phyloP scores from a whole-genome alignment of 1,284 basidiomycete genomes.

The Vanrija humicola region DNA sequence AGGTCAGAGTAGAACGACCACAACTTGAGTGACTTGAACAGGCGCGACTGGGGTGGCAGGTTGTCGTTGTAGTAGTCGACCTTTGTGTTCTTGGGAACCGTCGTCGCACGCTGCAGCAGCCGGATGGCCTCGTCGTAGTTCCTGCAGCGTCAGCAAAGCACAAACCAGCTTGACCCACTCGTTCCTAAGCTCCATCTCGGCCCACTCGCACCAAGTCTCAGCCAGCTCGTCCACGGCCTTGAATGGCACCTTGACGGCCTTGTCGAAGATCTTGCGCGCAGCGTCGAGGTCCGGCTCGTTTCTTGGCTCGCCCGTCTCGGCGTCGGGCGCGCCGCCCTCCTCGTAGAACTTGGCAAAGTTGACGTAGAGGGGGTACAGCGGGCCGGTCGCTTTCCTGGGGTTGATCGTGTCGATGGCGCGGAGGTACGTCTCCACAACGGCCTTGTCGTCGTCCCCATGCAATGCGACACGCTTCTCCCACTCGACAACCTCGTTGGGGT shows the following conservation, averaged over 20 bases:
- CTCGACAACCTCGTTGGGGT: constrained; percentile 97
- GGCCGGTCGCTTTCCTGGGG: constrained; percentile 86
- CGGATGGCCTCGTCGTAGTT: constrained; percentile 93
- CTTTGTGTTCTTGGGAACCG: constrained; percentile 82
- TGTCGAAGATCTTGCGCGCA: constrained; percentile 88
- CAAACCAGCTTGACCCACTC: constrained; percentile 48
- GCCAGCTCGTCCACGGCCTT: constrained; percentile 96
- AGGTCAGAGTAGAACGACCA: constrained; percentile 99
- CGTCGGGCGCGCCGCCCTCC: constrained; percentile 68
- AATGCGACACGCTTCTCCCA: constrained; percentile 98
- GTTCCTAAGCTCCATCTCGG: constrained; percentile 94
- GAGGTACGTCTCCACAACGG: constrained; percentile 89
- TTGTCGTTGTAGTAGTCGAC: constrained; percentile 92
- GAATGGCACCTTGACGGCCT: constrained; percentile 85
- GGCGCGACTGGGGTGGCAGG: constrained; percentile 76
- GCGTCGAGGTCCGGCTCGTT: constrained; percentile 77
- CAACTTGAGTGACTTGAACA: constrained; percentile 97
- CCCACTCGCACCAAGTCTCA: constrained; percentile 99
- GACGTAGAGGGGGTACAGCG: constrained; percentile 84
- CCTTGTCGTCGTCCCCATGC: constrained; percentile 88
- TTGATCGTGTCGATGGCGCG: constrained; percentile 83
- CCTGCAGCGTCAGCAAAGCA: constrained; percentile 31
- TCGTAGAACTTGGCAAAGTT: constrained; percentile 98
- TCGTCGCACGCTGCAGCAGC: constrained; percentile 92
- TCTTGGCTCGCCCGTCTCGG: constrained; percentile 54